These are phyloP conservation scores for Sphaerosporella brunnea DNA, from an alignment of 495 filamentous ascomycete species.

Conservation along the genomic window DNA sequence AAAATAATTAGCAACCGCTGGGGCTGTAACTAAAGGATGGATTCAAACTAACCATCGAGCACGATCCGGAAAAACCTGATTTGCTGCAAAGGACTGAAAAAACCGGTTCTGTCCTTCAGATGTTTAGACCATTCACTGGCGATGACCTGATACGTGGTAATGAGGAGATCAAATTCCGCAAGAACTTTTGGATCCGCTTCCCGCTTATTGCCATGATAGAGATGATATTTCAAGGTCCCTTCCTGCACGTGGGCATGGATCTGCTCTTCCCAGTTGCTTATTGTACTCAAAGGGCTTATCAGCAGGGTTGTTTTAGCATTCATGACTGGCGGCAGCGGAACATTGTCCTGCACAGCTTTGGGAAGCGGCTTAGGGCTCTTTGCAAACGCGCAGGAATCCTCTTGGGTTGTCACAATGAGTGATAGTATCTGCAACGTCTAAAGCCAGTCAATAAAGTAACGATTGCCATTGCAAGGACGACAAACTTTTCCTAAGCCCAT, in stretches of 20 bases:
- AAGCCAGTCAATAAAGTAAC: too few species aligned
- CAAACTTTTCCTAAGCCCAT: constrained; percentile 76
- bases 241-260: constrained; percentile 60
- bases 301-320: constrained; percentile 72
- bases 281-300: constrained; percentile 72
- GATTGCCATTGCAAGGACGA: too few species aligned
- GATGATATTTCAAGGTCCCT: constrained; percentile 30
- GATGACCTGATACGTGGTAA: constrained; percentile 84
- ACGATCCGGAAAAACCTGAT: constrained; percentile 92
- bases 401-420: constrained; percentile 45
- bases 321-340: constrained; percentile 31
- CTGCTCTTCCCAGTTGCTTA: constrained; percentile 84
- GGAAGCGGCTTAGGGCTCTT: constrained; percentile 24
- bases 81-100: constrained; percentile 45
- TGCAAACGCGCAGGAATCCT: constrained; percentile 42
- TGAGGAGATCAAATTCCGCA: constrained; percentile 58
- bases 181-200: constrained; percentile 49
- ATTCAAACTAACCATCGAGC: constrained; percentile 42
- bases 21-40: not conserved
- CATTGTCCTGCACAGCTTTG: constrained; percentile 27
- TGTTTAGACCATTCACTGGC: constrained; percentile 53
- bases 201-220: constrained; percentile 52
- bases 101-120: constrained; percentile 34
- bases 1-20: not conserved
- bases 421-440: constrained; percentile 72